phyloP scores from a whole-genome alignment of 805 yeast genomes.

The Saccharomycopsis sp. region DNA sequence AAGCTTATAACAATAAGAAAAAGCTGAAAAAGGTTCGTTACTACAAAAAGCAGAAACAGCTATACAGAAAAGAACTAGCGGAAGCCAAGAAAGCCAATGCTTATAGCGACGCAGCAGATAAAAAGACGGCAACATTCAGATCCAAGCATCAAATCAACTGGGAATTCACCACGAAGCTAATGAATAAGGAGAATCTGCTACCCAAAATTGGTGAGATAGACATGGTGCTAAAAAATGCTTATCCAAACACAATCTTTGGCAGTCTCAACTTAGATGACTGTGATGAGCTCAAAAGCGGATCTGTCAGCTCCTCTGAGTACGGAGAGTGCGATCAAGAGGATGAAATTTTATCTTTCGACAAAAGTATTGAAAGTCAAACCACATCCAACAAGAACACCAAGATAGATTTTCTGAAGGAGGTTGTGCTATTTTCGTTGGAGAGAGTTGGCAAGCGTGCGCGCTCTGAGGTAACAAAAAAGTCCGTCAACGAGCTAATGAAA shows the following conservation, averaged over 20 bases:
- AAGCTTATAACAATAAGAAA: not conserved
- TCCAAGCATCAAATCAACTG: not conserved
- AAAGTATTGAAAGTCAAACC: not conserved
- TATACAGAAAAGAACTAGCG: not conserved
- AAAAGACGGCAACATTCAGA: not conserved
- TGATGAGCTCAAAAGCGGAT: no score
- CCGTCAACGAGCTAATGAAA: constrained; percentile 38
- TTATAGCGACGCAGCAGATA: not conserved
- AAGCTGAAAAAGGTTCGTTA: not conserved
- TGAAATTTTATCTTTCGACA: not conserved
- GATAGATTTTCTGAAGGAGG: constrained; percentile 35
- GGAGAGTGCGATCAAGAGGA: not conserved
- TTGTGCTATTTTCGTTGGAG: constrained; percentile 38
- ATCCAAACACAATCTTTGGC: not conserved
- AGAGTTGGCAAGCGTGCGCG: constrained; percentile 48
- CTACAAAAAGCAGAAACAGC: not conserved
- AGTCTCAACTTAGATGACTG: not conserved
- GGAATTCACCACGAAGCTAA: not conserved
- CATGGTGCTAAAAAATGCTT: not conserved
- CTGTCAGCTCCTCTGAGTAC: not conserved
- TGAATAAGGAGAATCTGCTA: not conserved
- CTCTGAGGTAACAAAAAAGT: constrained; percentile 38
- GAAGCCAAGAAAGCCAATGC: not conserved
- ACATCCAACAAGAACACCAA: constrained; percentile 19
- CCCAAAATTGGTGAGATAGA: not conserved